Base-by-base conservation (phyloP, 768 basidiomycete species). In the Rhodocollybia butyracea region DNA sequence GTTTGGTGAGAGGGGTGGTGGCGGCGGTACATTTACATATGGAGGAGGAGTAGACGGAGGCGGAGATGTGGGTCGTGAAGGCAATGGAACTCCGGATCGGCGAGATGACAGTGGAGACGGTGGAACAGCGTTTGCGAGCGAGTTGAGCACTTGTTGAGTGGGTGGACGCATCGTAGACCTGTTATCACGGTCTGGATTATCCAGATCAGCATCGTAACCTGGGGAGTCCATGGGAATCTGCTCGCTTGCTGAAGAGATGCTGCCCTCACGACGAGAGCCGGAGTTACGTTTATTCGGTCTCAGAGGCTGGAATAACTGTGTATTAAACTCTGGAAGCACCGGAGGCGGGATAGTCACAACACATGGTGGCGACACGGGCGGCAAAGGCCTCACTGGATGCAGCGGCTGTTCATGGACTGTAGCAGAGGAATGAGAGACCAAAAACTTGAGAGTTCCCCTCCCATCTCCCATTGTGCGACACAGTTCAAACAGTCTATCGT, bases 381-480 rank as follows among this genome's bases (percentile, higher is more conserved):
- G 69, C 65, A 24, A 73, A 62, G 57, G 75, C 64, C 43, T 72
- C 63, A 57, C 69, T 66, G 15, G 68, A 5, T 66, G 64, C 48
- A 50, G n/a, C 3, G 72, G 68, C 5, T 70, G 72, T 59, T 83
- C 88, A 59, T 82, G 86, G 51, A 84, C 86, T 42, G 73, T 70
- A 21, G 79, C 85, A 60, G 78, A 82, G 53, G 78, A 77, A 64
- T 84, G 83, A 39, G 85, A 85, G 26, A 94, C 85, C 55, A 94
- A 77, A 58, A 97, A 87, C 69, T 94, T 94, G 64, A 96, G 83
- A 21, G 83, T 81, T 15, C 91, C 92, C 64, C 79, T 86, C 26
- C 80, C 73, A 68, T 97, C 94, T 34, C 89, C 91, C 7, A 80
- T 72, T 39, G 84, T 76, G 53, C 77, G 75, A 68, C 92, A 93